Evolutionary conservation across 768 basidiomycete species (phyloP).

Genomic region (Phanerochaete sordida): DNA sequence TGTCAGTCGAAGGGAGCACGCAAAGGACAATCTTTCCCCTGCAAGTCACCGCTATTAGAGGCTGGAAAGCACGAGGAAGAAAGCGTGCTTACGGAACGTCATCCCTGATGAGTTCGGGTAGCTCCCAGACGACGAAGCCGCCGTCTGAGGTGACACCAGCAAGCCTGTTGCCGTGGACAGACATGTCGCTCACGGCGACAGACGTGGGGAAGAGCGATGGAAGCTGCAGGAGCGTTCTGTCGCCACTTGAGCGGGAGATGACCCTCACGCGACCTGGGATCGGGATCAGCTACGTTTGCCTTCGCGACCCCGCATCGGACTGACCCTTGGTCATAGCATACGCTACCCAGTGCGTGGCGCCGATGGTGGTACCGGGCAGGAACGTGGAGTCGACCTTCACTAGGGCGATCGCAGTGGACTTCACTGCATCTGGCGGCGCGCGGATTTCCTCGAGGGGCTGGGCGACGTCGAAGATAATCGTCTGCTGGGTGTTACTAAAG

Average conservation of each 20-base stretch:
- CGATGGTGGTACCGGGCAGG: conserved; percentile 83
- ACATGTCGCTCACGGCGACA: conserved; percentile 80
- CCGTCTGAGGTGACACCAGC: conserved; percentile 87
- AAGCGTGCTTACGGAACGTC: conserved; percentile 83
- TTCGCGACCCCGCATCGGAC: not conserved
- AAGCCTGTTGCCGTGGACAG: conserved; percentile 76
- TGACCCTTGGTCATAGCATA: conserved; percentile 87
- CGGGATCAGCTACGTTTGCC: not conserved
- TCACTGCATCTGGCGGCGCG: conserved; percentile 71
- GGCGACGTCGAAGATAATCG: conserved; percentile 72
- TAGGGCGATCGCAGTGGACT: conserved; percentile 87
- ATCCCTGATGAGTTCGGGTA: conserved; percentile 79
- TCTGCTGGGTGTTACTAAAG: conserved; percentile 58
- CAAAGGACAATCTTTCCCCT: conserved; percentile 71
- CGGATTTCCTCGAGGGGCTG: conserved; percentile 71
- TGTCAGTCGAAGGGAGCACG: conserved; percentile 55
- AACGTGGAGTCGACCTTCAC: conserved; percentile 85
- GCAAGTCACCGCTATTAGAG: conserved; percentile 9
- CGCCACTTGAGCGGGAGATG: conserved; percentile 84
- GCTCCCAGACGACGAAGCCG: conserved; percentile 86
- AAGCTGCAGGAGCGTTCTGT: conserved; percentile 81
- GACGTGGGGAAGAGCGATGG: conserved; percentile 53
- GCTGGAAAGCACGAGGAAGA: not conserved
- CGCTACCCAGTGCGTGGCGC: conserved; percentile 89
- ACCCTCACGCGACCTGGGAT: conserved; percentile 73